Evolutionary conservation across 805 yeast species (phyloP), one percentile per base, ranked within the genome.

Genomic region (Cephaloascus albidus): DNA sequence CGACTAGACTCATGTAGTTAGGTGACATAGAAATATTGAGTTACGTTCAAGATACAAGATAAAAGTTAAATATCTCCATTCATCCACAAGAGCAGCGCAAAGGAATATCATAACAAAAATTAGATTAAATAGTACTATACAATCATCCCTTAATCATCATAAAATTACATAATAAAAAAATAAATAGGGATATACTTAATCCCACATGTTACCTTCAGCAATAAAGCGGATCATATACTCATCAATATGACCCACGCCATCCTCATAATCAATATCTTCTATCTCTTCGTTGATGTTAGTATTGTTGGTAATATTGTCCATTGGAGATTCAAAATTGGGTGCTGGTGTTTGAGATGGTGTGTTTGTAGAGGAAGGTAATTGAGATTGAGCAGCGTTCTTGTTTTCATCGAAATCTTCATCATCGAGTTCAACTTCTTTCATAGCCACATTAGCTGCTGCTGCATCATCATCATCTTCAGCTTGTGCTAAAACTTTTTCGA

Each of bases 401-500:
- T 18, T 20, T 36, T 82, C 90, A 38, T 71, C 73, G 55, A 90
- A 90, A 56, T 93, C 98, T 36, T 83, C 93, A 40, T 76, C 78
- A 56, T 90, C 97, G 28, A 87, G 65, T 19, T 81, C 82, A 8
- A 76, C 85, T 53, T 90, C 97, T 48, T 76, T 75, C 82, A 88
- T 70, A 0, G 97, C 98, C 33, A 76, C 78, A 46, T 74, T 83
- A 0, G 97, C 97, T 3, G 98, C 98, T 8, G 75, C 77, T 10
- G 86, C 76, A 61, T 85, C 94, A 33, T 84, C 96, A 36, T 79
- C 96, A 56, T 93, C 98, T 61, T 93, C 98, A 0, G 96, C 97
- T 55, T 85, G 87, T 1, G 95, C 95, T 46, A 90, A 67, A 3
- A 79, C 77, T 41, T 68, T 77, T 36, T 73, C 83, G 40, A 81